Evolutionary conservation across 2,329 filamentous ascomycete genomes (phyloP), one percentile per base, ranked within the genome.

Genomic region (Gyromitra esculenta): DNA sequence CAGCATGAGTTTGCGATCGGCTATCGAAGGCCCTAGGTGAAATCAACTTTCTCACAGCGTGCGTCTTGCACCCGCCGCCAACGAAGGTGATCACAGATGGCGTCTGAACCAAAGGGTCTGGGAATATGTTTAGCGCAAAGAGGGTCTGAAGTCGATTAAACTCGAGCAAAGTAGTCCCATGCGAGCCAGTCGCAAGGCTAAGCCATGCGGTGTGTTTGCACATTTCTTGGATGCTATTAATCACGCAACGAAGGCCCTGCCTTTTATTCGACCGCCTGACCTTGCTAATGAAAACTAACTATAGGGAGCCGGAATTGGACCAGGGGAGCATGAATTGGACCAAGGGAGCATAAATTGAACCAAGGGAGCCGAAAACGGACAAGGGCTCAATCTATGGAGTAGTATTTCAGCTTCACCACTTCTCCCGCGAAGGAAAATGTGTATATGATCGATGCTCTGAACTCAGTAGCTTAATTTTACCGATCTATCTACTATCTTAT

Each of bases 141-240:
- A 62, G n/a, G 5, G 37, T 18, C 25, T 62, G 39, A 62, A 63
- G 59, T 31, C 59, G 39, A 35, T 63, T n/a, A 18, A 63, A 63
- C 8, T 63, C 59, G 31, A 48, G 41, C 18, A 63, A 45, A 5
- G n/a, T 31, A 15, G 39, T 63, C 0, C 59, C 59, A 25, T 63
- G 59, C 13, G 59, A 63, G 9, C 59, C 59, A 45, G 59, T 62
- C 59, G n/a, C 59, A 62, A 62, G 59, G 18, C 59, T 37, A 45
- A 62, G 59, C 59, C 59, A 62, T 25, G 59, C 41, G 45, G 41
- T 63, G 13, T 63, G 59, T 45, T 48, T 35, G 9, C 59, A 48
- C 59, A 48, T 25, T 15, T 15, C 11, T 48, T 21, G 18, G 18
- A 21, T 1, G 18, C 18, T 21, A 21, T 21, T 21, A 21, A 21